Base-by-base conservation (phyloP, 2,329 filamentous ascomycete genomes). In the Aspergillus pseudotamarii region DNA sequence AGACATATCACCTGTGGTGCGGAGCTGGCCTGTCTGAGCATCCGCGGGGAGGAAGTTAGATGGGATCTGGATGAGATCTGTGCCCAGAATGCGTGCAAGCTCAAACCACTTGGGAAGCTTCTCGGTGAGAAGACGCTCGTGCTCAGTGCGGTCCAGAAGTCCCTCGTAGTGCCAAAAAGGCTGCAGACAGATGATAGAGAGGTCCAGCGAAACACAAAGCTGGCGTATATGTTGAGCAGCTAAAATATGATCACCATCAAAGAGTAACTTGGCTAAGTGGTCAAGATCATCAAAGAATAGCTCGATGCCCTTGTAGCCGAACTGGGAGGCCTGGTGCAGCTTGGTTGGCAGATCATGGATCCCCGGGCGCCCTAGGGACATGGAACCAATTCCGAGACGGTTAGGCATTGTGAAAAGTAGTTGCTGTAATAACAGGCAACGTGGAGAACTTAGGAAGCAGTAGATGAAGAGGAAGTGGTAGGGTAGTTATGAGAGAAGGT, bases 141-240 rank as follows among this genome's bases (percentile, higher is more conserved):
- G 89, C 63, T 85, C 81, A 19, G 76, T 69, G 11, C 89, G 82
- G 75, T 93, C 87, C 6, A 88, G 64, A 0, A 93, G 82, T 1
- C 91, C 92, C 68, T 94, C 92, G 77, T 91, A 93, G 78, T 92
- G 87, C 80, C 86, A 85, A 74, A 94, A 94, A 0, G 92, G 92
- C 72, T 93, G 91, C 0, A 94, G 83, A 65, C 87, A 89, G 68
- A 80, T 70, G 54, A 80, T 76, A 34, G 67, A 67, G 54, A 81
- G 64, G 30, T 66, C 54, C 30, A 75, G 65, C 2, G 69, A 56
- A 41, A 68, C 62, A 64, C 76, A 79, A 50, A 92, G 81, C 0
- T 78, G 71, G 30, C 81, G 82, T 63, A 91, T 84, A 45, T 69
- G 68, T 10, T 61, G 61, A n/a, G 72, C 72, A 10, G 72, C 76